Percentiles rank a stretch among this genome's conserved stretches.
phyloP scores from a whole-genome alignment of 306 rosid genomes.

The Sicyos edulis region DNA sequence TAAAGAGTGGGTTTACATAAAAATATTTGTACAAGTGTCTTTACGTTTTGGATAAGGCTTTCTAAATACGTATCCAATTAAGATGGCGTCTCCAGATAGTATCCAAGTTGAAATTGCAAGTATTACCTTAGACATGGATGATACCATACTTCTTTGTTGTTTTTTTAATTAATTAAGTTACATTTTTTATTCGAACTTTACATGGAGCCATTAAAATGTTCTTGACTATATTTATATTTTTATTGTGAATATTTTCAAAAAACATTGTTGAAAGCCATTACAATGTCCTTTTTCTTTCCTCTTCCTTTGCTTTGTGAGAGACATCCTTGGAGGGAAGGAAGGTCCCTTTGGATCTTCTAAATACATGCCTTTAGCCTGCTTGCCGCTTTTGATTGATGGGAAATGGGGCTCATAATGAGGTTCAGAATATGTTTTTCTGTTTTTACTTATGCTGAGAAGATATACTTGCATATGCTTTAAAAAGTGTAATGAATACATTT shows the following conservation, averaged over 20 bases:
- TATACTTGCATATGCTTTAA: neutral
- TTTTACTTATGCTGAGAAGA: neutral
- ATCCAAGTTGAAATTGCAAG: neutral
- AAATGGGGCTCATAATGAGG: neutral
- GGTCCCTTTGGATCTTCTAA: neutral
- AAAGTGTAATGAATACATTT: neutral
- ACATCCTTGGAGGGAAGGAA: neutral
- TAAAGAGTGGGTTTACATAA: neutral
- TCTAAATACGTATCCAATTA: neutral
- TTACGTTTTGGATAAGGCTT: constrained; percentile 3
- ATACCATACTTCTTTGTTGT: neutral
- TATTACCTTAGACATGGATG: neutral
- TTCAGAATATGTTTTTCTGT: neutral
- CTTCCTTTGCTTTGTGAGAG: neutral
- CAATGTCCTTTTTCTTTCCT: neutral
- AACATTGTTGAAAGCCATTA: neutral
- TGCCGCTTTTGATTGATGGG: neutral
- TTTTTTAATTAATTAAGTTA: neutral
- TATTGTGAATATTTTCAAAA: neutral
- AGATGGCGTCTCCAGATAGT: constrained; percentile 14
- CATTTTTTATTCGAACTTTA: neutral
- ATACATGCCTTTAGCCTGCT: neutral
- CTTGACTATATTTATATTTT: neutral
- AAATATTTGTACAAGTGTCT: neutral
- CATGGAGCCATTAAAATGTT: neutral